Conservation (phyloP, 768 basidiomycete species). For the Kwoniella dejecticola region DNA sequence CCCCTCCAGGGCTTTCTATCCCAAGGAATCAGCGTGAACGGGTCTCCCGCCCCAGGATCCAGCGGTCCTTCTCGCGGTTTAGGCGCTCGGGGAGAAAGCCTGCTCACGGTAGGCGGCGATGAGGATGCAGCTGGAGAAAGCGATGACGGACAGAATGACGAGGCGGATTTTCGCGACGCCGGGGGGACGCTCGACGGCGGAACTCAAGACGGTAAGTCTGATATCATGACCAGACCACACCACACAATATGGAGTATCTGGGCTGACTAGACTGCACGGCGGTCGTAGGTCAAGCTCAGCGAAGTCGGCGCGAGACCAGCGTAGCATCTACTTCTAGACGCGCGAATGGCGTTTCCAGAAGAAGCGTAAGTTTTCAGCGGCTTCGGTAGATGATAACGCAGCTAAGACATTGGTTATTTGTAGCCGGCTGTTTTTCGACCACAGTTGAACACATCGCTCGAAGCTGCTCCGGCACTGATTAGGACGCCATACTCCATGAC, state of each 20-base stretch:
- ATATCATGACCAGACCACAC: too few species aligned
- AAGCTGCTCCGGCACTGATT: slow-evolving; percentile 34
- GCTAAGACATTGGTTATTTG: too few species aligned
- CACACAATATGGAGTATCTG: too few species aligned
- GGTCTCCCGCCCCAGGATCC: slow-evolving; percentile 4
- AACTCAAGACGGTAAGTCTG: slow-evolving; percentile 18
- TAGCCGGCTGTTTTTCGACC: slow-evolving; percentile 35
- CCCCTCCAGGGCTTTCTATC: slow-evolving; percentile 19
- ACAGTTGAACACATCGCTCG: slow-evolving; percentile 38
- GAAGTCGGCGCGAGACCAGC: slow-evolving; percentile 8
- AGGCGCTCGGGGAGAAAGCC: not conserved
- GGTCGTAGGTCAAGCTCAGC: slow-evolving; percentile 9
- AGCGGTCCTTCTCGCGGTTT: not conserved
- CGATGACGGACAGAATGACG: slow-evolving; percentile 28
- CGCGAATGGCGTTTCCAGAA: not conserved
- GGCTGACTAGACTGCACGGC: too few species aligned
- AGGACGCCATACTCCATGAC: slow-evolving; percentile 42
- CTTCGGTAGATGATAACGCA: too few species aligned
- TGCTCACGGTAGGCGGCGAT: slow-evolving; percentile 21
- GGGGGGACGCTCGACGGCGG: slow-evolving; percentile 13
- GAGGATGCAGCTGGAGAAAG: slow-evolving; percentile 48
- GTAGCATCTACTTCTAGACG: slow-evolving; percentile 16
- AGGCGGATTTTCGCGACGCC: slow-evolving; percentile 18
- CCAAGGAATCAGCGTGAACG: slow-evolving; percentile 2
- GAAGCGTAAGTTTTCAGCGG: slow-evolving; percentile 4